phyloP scores from a whole-genome alignment of 139 green algal species.

The Deuterostichococcus epilithicus region DNA sequence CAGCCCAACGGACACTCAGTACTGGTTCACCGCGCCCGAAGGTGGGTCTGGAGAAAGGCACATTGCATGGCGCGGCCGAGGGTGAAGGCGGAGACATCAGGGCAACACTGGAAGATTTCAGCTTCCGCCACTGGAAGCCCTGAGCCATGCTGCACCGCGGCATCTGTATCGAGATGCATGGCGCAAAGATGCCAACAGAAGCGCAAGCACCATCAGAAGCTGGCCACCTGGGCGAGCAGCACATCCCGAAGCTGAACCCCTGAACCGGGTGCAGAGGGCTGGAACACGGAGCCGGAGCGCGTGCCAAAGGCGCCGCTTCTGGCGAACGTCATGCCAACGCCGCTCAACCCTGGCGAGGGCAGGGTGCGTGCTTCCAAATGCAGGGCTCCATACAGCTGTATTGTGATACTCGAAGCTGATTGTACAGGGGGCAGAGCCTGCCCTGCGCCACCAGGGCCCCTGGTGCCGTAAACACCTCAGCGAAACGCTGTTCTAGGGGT shows the following conservation, averaged over 20 bases:
- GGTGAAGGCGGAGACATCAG: neutral
- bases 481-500: too few species aligned
- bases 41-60: constrained; percentile 6
- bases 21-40: constrained; percentile 45
- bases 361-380: neutral
- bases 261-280: neutral
- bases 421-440: too few species aligned
- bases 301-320: constrained; percentile 13
- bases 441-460: too few species aligned
- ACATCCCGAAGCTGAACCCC: neutral
- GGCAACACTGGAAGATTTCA: too few species aligned
- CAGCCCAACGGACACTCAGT: constrained; percentile 37
- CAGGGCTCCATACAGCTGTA: neutral
- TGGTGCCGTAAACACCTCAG: too few species aligned
- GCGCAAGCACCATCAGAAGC: too few species aligned
- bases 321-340: neutral
- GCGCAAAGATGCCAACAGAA: too few species aligned
- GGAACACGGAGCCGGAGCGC: neutral
- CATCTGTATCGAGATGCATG: too few species aligned
- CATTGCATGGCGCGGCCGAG: neutral
- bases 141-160: too few species aligned
- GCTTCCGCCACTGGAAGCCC: too few species aligned
- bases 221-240: too few species aligned
- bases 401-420: too few species aligned
- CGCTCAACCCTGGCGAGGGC: neutral